Percentiles rank a stretch among this genome's conserved stretches.
These are phyloP conservation scores for Graphiopsis chlorocephala DNA, from an alignment of 2,329 filamentous ascomycete species.

Conservation along the genomic window DNA sequence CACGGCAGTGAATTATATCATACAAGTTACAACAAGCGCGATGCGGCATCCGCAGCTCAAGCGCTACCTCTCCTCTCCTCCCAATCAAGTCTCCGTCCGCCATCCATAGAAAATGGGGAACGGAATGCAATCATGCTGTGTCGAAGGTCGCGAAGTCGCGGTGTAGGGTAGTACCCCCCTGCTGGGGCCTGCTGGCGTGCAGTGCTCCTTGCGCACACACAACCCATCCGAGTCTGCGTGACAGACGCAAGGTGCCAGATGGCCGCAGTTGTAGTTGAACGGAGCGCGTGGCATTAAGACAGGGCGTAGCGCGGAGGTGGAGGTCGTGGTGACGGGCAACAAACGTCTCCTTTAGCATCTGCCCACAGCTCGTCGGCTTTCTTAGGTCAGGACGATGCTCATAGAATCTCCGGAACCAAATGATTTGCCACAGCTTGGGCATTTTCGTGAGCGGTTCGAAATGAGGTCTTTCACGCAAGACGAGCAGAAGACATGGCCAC, in stretches of 20 bases:
- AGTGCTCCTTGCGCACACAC: not conserved
- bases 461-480: constrained; percentile 87
- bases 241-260: not conserved
- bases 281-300: not conserved
- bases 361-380: not conserved
- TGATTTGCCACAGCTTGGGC: constrained; percentile 85
- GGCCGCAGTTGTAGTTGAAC: not conserved
- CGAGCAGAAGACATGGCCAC: constrained; percentile 91
- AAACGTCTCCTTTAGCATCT: not conserved
- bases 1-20: not conserved
- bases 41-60: not conserved
- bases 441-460: constrained; percentile 87
- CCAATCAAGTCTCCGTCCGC: not conserved
- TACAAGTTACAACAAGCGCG: constrained; percentile 4
- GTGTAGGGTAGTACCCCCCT: not conserved
- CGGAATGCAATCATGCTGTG: not conserved
- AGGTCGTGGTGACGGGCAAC: not conserved
- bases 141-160: not conserved
- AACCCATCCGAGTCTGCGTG: not conserved
- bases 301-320: too few relatives aligned
- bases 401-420: constrained; percentile 92
- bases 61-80: not conserved
- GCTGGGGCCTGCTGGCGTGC: not conserved
- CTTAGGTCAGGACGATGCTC: constrained; percentile 45
- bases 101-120: not conserved